These are phyloP conservation scores for Aciculosporium take DNA, from an alignment of 2,329 filamentous ascomycete species.

Conservation along the genomic window DNA sequence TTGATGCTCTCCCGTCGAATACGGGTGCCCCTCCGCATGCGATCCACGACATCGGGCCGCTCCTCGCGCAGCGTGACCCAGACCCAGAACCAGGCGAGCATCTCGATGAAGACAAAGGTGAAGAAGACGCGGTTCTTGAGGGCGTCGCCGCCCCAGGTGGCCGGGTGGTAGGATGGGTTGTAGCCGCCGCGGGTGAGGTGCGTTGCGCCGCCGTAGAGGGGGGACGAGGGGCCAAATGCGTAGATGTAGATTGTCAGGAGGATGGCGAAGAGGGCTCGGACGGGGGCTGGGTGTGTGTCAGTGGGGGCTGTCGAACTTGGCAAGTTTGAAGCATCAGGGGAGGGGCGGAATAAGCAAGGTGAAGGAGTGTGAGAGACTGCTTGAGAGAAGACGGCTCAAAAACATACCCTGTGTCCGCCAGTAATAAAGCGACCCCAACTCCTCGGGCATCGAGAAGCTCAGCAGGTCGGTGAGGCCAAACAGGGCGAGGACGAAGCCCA, in stretches of 20 bases:
- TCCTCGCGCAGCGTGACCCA: slow-evolving; percentile 59
- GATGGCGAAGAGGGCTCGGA: slow-evolving; percentile 53
- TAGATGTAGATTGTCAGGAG: slow-evolving; percentile 49
- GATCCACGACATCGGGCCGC: slow-evolving; percentile 25
- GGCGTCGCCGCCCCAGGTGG: slow-evolving; percentile 43
- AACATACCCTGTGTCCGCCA: slow-evolving; percentile 50
- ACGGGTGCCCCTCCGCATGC: slow-evolving; percentile 20
- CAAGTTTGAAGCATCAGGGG: too few relatives aligned
- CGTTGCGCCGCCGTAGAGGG: slow-evolving; percentile 24
- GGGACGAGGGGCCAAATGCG: slow-evolving; percentile 38
- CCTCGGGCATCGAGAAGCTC: slow-evolving; percentile 53
- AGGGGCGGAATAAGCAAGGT: too few relatives aligned
- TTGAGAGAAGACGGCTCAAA: too few relatives aligned
- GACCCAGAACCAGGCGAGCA: slow-evolving; percentile 77
- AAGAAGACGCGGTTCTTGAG: slow-evolving; percentile 79
- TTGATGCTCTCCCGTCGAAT: slow-evolving; percentile 5
- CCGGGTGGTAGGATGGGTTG: slow-evolving; percentile 20
- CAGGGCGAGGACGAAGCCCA: slow-evolving; percentile 52
- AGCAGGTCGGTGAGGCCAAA: slow-evolving; percentile 50
- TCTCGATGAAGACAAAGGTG: slow-evolving; percentile 71
- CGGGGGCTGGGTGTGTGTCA: slow-evolving; percentile 30
- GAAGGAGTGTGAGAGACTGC: too few relatives aligned
- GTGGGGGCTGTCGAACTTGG: background rate
- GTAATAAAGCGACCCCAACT: slow-evolving; percentile 46
- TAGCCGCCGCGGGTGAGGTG: slow-evolving; percentile 13